Evolutionary conservation across 441 rosid genomes (phyloP), one percentile per base, ranked within the genome.

Genomic region (Kokia cookei): DNA sequence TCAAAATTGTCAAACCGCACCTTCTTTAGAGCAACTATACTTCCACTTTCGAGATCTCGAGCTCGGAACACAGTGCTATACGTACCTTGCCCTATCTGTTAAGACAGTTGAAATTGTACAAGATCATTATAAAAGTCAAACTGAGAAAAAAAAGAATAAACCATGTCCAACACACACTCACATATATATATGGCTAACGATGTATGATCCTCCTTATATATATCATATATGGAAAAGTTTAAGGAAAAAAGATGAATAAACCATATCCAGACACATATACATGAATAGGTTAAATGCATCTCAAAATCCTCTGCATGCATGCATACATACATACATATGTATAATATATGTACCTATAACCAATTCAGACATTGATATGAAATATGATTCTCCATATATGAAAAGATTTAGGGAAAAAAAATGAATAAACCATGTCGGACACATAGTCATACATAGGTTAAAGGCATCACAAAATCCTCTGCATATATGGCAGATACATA

Each of bases 11-110:
- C 97, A n/a, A 94, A 94, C 64, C 95, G 89, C 61, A 94, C 97
- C 85, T 94, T 94, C 91, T 94, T 92, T 73, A 92, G 77, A 35
- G 98, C 98, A 70, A 94, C 97, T 54, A 91, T 90, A 82, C 82
- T 88, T 78, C 97, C 97, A 2, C 88, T 87, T 37, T 90, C 97
- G 10, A 84, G 72, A 65, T 94, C 95, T 6, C 90, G 85, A 12
- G 98, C 98, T 71, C 97, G 87, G 65, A 91, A 94, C 76, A 94
- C 97, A 55, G 89, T 92, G 83, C 98, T 94, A 76, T 94, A 94
- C 3, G 98, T 94, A 60, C 98, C 98, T 76, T 94, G 98, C 45
- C 97, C 98, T 80, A 94, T 92, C 98, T 94, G 83, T 77, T 27
- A 65, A 55, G 43, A 35, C 58, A 74, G 47, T 65, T 42, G 58